Percentiles rank a stretch among this genome's conserved stretches.
Evolutionary conservation across 805 yeast species (phyloP).

Genomic region (Cyberlindnera meyerae): DNA sequence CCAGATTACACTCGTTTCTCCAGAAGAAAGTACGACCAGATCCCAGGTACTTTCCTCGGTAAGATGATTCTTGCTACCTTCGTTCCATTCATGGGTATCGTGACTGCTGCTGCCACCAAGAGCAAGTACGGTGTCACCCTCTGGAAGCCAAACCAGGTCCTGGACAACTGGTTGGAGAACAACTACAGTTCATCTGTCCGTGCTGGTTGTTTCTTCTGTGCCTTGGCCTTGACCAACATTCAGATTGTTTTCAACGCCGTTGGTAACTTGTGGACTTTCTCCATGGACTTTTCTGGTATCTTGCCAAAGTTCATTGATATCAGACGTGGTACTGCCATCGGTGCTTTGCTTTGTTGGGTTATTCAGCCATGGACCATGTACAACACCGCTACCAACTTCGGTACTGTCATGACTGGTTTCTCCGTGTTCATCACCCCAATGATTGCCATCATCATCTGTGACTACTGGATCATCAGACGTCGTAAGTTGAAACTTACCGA

Average conservation of each 20-base stretch:
- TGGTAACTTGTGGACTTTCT: conserved; percentile 28
- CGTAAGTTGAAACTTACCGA: conserved; percentile 32
- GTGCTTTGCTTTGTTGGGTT: conserved; percentile 28
- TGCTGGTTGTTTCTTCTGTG: conserved; percentile 36
- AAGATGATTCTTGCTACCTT: conserved; percentile 31
- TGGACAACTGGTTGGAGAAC: conserved; percentile 33
- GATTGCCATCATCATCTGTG: conserved; percentile 34
- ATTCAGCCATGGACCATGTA: conserved; percentile 34
- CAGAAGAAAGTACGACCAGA: conserved; percentile 19
- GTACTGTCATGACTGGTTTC: conserved; percentile 31
- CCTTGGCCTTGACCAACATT: background rate
- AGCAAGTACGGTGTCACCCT: conserved; percentile 30
- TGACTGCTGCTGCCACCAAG: conserved; percentile 32
- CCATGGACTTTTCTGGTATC: conserved; percentile 23
- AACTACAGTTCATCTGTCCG: conserved; percentile 30
- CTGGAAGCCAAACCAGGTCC: conserved; percentile 34
- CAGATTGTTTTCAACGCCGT: conserved; percentile 12
- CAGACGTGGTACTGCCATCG: conserved; percentile 30
- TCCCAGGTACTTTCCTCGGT: conserved; percentile 26
- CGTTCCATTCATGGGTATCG: conserved; percentile 34
- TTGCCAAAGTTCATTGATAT: conserved; percentile 26
- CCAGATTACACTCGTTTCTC: conserved; percentile 37
- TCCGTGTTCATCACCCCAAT: conserved; percentile 32
- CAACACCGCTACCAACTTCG: conserved; percentile 28
- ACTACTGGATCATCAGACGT: conserved; percentile 33